Percentiles rank a stretch among this genome's conserved stretches.
Conservation (phyloP, 495 filamentous ascomycete species). For the Aspergillus ostianus region DNA sequence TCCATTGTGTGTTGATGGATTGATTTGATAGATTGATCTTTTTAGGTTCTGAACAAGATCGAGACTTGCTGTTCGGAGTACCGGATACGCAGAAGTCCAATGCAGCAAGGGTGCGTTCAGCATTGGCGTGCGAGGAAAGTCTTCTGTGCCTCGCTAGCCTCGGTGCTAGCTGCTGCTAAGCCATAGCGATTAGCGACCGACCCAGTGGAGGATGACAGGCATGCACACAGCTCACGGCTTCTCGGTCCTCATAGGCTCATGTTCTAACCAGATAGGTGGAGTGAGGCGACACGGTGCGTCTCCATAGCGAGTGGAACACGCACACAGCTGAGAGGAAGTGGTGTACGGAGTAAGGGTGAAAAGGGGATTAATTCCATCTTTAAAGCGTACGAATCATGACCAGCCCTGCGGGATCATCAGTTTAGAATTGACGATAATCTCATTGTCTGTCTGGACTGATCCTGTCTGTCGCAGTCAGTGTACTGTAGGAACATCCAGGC, state of each 20-base stretch:
- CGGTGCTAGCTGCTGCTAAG: background rate
- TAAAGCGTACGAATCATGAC: too few species aligned
- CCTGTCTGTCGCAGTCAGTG: too few species aligned
- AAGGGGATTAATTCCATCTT: too few species aligned
- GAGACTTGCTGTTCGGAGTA: background rate
- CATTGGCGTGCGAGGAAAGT: background rate
- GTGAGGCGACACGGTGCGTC: background rate
- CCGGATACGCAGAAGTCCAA: conserved; percentile 2
- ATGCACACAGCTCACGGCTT: background rate
- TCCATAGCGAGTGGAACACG: background rate
- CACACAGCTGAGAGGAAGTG: background rate
- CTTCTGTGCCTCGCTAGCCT: background rate
- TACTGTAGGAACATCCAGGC: too few species aligned
- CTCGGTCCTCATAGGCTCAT: background rate
- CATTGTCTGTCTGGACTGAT: too few species aligned
- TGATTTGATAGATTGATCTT: background rate
- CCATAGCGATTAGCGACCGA: background rate
- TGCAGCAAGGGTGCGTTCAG: conserved; percentile 9
- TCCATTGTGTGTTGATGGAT: background rate
- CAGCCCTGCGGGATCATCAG: background rate
- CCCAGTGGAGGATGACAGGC: background rate
- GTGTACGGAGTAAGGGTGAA: too few species aligned
- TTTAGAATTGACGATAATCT: too few species aligned
- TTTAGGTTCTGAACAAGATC: background rate
- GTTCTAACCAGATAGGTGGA: background rate